A percentile compares a stretch with the other conserved stretches of the same genome.
phyloP scores from a whole-genome alignment of 345 rosid species.

The Sonneratia caseolaris region DNA sequence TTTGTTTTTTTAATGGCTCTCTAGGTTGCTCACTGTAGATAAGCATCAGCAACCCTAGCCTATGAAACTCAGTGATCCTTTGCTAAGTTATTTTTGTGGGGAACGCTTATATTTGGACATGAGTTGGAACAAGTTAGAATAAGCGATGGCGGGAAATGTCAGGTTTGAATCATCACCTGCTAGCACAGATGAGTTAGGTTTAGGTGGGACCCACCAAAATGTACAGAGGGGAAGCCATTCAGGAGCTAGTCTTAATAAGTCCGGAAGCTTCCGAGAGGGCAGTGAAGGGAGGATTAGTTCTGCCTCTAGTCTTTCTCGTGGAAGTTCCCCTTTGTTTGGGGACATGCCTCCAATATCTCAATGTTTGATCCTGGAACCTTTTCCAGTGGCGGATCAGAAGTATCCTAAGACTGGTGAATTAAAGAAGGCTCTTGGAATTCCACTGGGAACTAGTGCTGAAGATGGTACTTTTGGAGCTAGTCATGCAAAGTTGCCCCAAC shows the following conservation, averaged over 20 bases:
- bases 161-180: constrained; percentile 33
- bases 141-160: constrained; percentile 35
- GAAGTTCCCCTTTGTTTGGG: constrained; percentile 17
- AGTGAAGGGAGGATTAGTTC: constrained; percentile 28
- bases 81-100: not conserved
- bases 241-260: constrained; percentile 31
- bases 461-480: constrained; percentile 37
- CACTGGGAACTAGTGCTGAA: constrained; percentile 26
- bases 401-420: constrained; percentile 29
- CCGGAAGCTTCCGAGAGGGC: constrained; percentile 44
- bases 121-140: not conserved
- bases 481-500: constrained; percentile 29
- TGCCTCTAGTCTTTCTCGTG: constrained; percentile 23
- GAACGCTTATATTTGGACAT: constrained; percentile 1
- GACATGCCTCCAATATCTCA: constrained; percentile 21
- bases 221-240: constrained; percentile 34
- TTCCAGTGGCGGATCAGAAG: constrained; percentile 34
- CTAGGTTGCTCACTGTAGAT: not conserved
- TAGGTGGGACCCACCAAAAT: constrained; percentile 29
- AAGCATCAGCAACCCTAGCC: not conserved
- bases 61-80: not conserved
- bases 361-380: constrained; percentile 32
- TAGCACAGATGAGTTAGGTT: constrained; percentile 31
- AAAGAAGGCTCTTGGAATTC: constrained; percentile 33
- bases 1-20: not conserved